Percentiles rank a stretch among this genome's conserved stretches.
Conservation (phyloP, 169 alveolate genomes). For the Eimeria sp. region DNA sequence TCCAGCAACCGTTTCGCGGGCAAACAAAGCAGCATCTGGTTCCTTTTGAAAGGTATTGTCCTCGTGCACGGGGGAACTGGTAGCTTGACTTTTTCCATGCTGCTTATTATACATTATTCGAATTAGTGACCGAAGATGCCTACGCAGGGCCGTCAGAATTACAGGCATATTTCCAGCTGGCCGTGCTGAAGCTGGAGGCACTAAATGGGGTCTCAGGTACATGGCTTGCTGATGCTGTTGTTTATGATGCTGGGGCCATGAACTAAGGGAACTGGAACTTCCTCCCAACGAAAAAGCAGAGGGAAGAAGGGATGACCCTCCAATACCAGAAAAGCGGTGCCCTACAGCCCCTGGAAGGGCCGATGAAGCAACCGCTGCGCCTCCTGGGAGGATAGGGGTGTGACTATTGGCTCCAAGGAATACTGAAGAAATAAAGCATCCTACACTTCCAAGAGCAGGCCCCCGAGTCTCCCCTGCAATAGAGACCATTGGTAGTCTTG, state of each 20-base stretch:
- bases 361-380: slow-evolving; percentile 5
- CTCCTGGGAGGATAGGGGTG: background rate
- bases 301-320: background rate
- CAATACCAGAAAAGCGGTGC: background rate
- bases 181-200: background rate
- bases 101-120: slow-evolving; percentile 31
- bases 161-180: background rate
- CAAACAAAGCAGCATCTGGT: background rate
- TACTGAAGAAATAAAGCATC: slow-evolving; percentile 6
- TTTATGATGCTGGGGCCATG: slow-evolving; percentile 11
- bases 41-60: background rate
- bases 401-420: slow-evolving; percentile 34
- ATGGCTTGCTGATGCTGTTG: slow-evolving; percentile 33
- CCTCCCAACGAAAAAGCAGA: slow-evolving; percentile 24
- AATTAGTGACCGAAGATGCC: slow-evolving; percentile 53
- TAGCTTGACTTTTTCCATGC: background rate
- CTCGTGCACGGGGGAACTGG: background rate
- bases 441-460: slow-evolving; percentile 5
- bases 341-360: slow-evolving; percentile 48
- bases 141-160: slow-evolving; percentile 41
- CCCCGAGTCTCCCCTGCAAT: slow-evolving; percentile 11
- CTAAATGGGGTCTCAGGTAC: background rate
- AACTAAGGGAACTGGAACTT: background rate
- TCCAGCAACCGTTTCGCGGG: background rate
- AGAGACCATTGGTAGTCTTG: slow-evolving; percentile 20